Evolutionary conservation across 2,329 filamentous ascomycete species (phyloP).

Genomic region (Cladosporium sp.): DNA sequence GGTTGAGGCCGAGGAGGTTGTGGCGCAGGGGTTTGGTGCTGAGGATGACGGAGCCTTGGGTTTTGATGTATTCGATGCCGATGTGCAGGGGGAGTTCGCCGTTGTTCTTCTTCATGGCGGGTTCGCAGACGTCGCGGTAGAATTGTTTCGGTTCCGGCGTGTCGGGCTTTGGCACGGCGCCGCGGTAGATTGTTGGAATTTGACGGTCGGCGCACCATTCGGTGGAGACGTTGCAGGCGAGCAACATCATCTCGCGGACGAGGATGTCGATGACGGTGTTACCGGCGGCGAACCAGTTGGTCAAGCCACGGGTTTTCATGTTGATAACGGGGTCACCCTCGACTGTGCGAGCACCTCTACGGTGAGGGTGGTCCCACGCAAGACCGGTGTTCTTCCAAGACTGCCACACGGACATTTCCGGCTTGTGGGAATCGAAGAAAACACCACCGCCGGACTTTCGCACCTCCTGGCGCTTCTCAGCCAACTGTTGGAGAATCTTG

Average conservation of each 20-base stretch:
- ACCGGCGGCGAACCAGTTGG: constrained; percentile 33
- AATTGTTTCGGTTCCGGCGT: constrained; percentile 38
- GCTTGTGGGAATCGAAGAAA: constrained; percentile 33
- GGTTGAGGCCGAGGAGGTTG: constrained; percentile 50
- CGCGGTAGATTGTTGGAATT: constrained; percentile 54
- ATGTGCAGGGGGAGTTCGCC: constrained; percentile 39
- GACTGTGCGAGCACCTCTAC: constrained; percentile 39
- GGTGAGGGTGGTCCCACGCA: constrained; percentile 43
- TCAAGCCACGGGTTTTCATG: constrained; percentile 34
- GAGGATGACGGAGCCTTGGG: constrained; percentile 45
- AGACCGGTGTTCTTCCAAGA: constrained; percentile 34
- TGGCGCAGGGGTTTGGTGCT: constrained; percentile 52
- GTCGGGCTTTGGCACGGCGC: constrained; percentile 33
- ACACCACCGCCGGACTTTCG: constrained; percentile 43
- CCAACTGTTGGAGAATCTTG: constrained; percentile 37
- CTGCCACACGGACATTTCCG: constrained; percentile 41
- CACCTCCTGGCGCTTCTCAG: constrained; percentile 33
- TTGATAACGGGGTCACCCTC: constrained; percentile 49
- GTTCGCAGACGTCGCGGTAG: constrained; percentile 37
- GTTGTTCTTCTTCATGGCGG: constrained; percentile 39
- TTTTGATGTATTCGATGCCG: constrained; percentile 44
- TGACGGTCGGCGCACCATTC: constrained; percentile 53
- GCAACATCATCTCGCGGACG: constrained; percentile 55
- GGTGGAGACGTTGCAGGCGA: constrained; percentile 54
- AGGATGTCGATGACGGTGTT: constrained; percentile 31